These are phyloP conservation scores for Pythium brachiatum DNA, from an alignment of 352 stramenopile species.

Conservation along the genomic window DNA sequence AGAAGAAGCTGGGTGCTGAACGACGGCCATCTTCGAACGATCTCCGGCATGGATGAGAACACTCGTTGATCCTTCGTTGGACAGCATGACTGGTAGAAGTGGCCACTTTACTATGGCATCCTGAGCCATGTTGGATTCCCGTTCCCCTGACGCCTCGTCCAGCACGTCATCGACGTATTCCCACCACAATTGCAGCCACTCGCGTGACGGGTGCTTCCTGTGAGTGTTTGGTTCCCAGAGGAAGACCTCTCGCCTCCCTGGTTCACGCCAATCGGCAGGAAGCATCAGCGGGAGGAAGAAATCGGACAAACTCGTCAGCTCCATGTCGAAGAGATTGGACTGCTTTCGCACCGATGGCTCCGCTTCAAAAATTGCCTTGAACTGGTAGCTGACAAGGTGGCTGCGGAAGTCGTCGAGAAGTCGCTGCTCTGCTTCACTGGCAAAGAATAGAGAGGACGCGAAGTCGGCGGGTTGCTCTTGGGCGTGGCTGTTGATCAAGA, in stretches of 20 bases:
- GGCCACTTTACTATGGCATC: conserved; percentile 11
- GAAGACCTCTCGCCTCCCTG: background rate
- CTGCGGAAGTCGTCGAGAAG: conserved; percentile 10
- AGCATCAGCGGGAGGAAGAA: conserved; percentile 21
- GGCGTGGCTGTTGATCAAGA: conserved; percentile 1
- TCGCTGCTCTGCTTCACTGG: conserved; percentile 5
- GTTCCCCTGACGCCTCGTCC: background rate
- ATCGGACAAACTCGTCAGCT: background rate
- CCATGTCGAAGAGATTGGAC: conserved; percentile 18
- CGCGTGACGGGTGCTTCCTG: background rate
- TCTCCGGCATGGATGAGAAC: conserved; percentile 12
- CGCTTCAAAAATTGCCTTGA: conserved; percentile 11
- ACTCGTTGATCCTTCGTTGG: background rate
- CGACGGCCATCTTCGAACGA: conserved; percentile 8
- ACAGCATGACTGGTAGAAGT: conserved; percentile 8
- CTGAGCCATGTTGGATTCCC: background rate
- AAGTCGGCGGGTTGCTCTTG: conserved; percentile 4
- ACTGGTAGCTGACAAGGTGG: conserved; percentile 13
- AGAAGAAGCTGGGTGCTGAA: background rate
- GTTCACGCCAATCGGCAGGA: conserved; percentile 11
- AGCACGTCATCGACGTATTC: conserved; percentile 15
- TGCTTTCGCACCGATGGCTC: background rate
- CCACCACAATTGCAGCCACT: conserved; percentile 23
- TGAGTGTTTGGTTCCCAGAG: conserved; percentile 12
- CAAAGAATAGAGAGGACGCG: conserved; percentile 13